Base-by-base conservation (phyloP, 1,284 basidiomycete species). In the Papiliotrema nemorosa region DNA sequence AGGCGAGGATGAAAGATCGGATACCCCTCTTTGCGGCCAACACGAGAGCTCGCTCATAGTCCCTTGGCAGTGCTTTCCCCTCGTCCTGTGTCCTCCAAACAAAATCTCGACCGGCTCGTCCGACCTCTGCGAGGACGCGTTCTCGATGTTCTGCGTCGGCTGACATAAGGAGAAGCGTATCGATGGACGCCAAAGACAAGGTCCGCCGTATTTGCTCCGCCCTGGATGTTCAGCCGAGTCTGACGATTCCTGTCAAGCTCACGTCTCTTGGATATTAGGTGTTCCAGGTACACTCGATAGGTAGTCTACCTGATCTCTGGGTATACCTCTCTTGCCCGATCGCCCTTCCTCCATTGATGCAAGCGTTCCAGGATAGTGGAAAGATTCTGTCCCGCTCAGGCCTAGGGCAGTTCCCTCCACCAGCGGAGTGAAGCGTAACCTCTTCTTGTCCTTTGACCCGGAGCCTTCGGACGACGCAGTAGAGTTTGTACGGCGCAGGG, bases 51-150 rank as follows among this genome's bases (percentile, higher is more conserved):
- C 86, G 82, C 70, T 83, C 81, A 20, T 87, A 60, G 54, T 84
- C 84, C 34, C 78, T 67, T 6, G 93, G 74, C 55, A 88, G 83
- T 1, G 82, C 81, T 0, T 84, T 82, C 35, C 83, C 83, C 72
- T 92, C 86, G 3, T 88, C 88, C 58, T 82, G 78, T 59, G 87
- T 83, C 31, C 90, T 79, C 89, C 90, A 94, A 2, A 94, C 82
- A 64, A 90, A 57, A 10, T 62, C 67, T 46, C 61, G 62, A 2
- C 70, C 65, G 2, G 64, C 65, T 39, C 59, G 31, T 0, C 57
- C 49, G 2, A 70, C 64, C 20, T 63, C 67, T 1, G 57, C 55
- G 16, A 74, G 33, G 25, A 73, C 52, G 27, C 60, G 57, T 16
- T 67, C 66, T 33, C 73, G 57, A 39, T 70, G 62, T 7, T 58